Conservation (phyloP, 2,329 filamentous ascomycete genomes). For the Sarocladiaceae sp. region DNA sequence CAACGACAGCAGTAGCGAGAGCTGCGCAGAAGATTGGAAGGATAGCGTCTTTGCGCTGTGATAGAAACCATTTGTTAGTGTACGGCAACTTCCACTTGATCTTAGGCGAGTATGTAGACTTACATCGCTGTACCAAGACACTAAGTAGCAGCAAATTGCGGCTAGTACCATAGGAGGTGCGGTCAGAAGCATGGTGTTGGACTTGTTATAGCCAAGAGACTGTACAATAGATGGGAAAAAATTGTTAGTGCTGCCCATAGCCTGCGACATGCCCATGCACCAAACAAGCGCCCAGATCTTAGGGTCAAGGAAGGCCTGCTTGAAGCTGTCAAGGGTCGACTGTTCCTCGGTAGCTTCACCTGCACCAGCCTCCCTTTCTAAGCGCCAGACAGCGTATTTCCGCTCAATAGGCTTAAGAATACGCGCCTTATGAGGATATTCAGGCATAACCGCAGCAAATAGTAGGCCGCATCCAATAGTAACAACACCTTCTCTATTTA, state of each 20-base stretch:
- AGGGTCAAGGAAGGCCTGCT: slow-evolving; percentile 45
- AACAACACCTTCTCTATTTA: slow-evolving; percentile 49
- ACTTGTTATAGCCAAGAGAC: slow-evolving; percentile 55
- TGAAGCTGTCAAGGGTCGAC: slow-evolving; percentile 44
- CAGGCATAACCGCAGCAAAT: slow-evolving; percentile 53
- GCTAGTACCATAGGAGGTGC: slow-evolving; percentile 57
- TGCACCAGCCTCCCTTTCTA: slow-evolving; percentile 58
- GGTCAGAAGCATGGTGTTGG: slow-evolving; percentile 55
- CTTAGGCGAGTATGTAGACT: neutral
- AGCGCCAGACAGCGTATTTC: slow-evolving; percentile 53
- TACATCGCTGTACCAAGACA: slow-evolving; percentile 50
- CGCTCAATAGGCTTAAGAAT: slow-evolving; percentile 29
- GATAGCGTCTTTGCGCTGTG: slow-evolving; percentile 53
- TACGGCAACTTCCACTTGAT: no score
- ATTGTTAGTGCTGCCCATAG: slow-evolving; percentile 29
- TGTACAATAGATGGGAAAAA: slow-evolving; percentile 48
- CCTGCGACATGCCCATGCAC: slow-evolving; percentile 27
- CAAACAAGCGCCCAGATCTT: slow-evolving; percentile 52
- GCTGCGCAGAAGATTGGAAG: slow-evolving; percentile 60
- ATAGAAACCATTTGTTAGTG: neutral
- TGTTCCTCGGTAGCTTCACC: slow-evolving; percentile 52
- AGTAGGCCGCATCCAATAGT: slow-evolving; percentile 54
- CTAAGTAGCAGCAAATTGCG: slow-evolving; percentile 41
- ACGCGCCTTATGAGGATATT: slow-evolving; percentile 36
- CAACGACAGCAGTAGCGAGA: slow-evolving; percentile 50